These are phyloP conservation scores for Ramaria rubella DNA, from an alignment of 768 basidiomycete species.

Conservation along the genomic window DNA sequence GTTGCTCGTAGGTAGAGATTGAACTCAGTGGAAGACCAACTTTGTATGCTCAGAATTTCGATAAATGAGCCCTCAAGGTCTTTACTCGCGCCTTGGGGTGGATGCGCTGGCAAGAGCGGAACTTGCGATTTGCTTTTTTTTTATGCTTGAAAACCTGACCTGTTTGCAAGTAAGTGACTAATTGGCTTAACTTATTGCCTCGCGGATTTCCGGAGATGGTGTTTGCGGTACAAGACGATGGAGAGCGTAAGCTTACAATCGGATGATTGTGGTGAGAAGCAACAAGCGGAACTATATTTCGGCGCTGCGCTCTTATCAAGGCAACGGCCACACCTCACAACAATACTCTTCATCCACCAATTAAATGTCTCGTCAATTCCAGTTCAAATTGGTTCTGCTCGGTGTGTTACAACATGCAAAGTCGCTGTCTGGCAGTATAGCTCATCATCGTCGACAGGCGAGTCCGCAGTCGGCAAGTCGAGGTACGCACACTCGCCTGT, in stretches of 20 bases:
- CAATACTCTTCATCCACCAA: slow-evolving; percentile 15
- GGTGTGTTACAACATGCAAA: slow-evolving; percentile 45
- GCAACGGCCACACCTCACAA: slow-evolving; percentile 22
- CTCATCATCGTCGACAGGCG: slow-evolving; percentile 46
- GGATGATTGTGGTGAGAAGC: slow-evolving; percentile 12
- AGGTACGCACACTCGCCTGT: slow-evolving; percentile 42
- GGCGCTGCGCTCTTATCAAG: neutral
- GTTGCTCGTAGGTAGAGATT: slow-evolving; percentile 3
- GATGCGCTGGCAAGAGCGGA: slow-evolving; percentile 8
- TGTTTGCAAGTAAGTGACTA: slow-evolving; percentile 9
- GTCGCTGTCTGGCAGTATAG: neutral
- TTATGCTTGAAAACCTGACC: slow-evolving; percentile 4
- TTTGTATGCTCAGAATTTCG: slow-evolving; percentile 4
- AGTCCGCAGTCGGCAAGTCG: slow-evolving; percentile 97
- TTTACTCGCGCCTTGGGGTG: slow-evolving; percentile 1
- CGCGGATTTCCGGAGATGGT: neutral
- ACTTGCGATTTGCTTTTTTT: slow-evolving; percentile 1
- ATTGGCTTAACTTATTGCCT: slow-evolving; percentile 9
- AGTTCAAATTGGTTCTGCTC: slow-evolving; percentile 94
- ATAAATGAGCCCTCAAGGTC: neutral
- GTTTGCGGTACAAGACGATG: slow-evolving; percentile 4
- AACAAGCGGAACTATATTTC: neutral
- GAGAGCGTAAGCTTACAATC: slow-evolving; percentile 7
- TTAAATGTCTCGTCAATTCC: slow-evolving; percentile 85
- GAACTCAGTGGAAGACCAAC: slow-evolving; percentile 1